Evolutionary conservation across 495 filamentous ascomycete genomes (phyloP).

Genomic region (Aspergillus steynii): DNA sequence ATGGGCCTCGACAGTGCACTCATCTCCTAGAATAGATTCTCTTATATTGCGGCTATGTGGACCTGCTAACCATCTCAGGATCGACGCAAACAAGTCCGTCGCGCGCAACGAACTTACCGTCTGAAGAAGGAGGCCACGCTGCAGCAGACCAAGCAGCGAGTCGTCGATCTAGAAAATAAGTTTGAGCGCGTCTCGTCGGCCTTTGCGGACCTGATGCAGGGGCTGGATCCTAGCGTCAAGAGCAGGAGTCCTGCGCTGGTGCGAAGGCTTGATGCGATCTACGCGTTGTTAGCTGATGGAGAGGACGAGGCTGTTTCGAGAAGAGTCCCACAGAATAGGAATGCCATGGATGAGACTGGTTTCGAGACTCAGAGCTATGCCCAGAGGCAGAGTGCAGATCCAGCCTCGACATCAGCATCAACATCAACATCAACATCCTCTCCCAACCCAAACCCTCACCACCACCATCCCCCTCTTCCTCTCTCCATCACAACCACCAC

Average conservation of each 20-base stretch:
- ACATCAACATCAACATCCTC: no score
- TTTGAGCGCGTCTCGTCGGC: constrained; percentile 58
- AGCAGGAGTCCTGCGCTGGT: constrained; percentile 31
- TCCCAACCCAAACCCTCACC: no score
- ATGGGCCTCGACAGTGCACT: no score
- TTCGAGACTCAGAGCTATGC: no score
- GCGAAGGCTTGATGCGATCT: constrained; percentile 25
- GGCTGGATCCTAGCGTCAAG: constrained; percentile 44
- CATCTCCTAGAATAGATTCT: no score
- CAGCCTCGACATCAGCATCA: background rate
- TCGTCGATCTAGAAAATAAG: constrained; percentile 63
- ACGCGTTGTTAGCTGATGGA: background rate
- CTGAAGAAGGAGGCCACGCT: constrained; percentile 84
- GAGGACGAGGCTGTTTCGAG: no score
- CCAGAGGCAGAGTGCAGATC: background rate
- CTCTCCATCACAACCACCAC: constrained; percentile 5
- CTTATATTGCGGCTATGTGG: no score
- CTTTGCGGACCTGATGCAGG: constrained; percentile 66
- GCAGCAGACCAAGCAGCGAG: constrained; percentile 65
- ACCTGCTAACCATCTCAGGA: constrained; percentile 18
- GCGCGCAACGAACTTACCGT: constrained; percentile 83
- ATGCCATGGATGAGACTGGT: no score
- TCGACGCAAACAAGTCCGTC: constrained; percentile 80
- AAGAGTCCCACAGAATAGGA: no score
- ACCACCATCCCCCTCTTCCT: background rate